Base-by-base conservation (phyloP, 305 asterid species). In the Ilex paraguariensis region DNA sequence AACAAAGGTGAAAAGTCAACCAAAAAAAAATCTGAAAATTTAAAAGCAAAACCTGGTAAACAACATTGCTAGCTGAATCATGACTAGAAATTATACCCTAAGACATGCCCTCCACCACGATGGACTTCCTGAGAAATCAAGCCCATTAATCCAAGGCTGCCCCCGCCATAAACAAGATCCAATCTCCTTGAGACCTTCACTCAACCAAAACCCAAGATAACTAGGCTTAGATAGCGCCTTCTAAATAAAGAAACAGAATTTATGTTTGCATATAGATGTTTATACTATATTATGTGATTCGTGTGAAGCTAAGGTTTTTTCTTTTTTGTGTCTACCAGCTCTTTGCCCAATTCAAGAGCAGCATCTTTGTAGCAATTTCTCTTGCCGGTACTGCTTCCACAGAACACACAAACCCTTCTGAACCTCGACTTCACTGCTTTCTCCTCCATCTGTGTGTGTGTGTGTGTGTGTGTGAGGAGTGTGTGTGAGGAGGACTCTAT, bases 301-400 rank as follows among this genome's bases (percentile, higher is more conserved):
- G 3, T 36, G 6, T 4, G 9, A 36, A 4, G 42, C 6, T 36
- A 36, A 21, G 28, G 28, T 36, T 36, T 36, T 36, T 36, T 36
- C 7, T 5, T 4, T 36, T 36, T 36, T 12, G 53, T 49, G 13
- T 5, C 12, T 49, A 49, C 53, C 53, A 49, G 53, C 53, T 49
- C 53, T 49, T 49, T 49, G 53, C 53, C 53, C 53, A 49, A 49
- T 49, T 49, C 53, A 49, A 49, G 53, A 49, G 53, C 53, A 49
- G 53, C 53, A 49, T 49, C 53, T 49, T 12, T 12, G 53, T 49
- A 49, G 13, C 53, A 11, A 49, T 49, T 49, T 49, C 53, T 49
- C 53, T 49, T 49, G 11, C 53, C 53, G 11, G 11, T 5, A n/a
- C 53, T 49, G 53, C 53, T 49, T n/a, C 53, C 53, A n/a, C 53